Evolutionary conservation across 2,329 filamentous ascomycete species (phyloP).

Genomic region (Penicillium sp.): DNA sequence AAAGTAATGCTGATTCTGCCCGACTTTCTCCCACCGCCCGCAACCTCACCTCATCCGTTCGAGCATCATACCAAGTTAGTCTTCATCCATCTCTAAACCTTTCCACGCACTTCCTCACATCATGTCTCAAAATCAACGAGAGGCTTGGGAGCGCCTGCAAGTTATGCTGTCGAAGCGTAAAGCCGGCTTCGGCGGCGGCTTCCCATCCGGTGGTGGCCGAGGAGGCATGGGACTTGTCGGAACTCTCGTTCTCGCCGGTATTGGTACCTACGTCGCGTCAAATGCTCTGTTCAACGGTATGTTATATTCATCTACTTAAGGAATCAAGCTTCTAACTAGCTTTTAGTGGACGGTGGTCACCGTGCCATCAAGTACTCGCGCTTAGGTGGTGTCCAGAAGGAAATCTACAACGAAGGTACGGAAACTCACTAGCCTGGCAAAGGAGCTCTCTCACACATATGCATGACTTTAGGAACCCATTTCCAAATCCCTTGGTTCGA

Average conservation of each 20-base stretch:
- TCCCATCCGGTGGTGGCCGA: constrained; percentile 48
- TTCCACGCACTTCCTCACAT: constrained; percentile 21
- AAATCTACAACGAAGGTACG: constrained; percentile 89
- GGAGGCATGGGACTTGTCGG: constrained; percentile 49
- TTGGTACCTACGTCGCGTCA: constrained; percentile 35
- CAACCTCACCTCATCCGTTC: constrained; percentile 21
- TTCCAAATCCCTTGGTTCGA: constrained; percentile 94
- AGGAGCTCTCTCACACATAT: constrained; percentile 7
- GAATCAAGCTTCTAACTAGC: constrained; percentile 10
- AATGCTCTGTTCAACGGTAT: constrained; percentile 62
- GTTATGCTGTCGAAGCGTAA: constrained; percentile 49
- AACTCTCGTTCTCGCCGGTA: constrained; percentile 45
- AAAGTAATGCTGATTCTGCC: constrained; percentile 19
- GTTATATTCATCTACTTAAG: constrained; percentile 2
- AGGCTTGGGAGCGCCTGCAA: constrained; percentile 59
- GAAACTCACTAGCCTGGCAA: neutral
- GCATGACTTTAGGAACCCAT: constrained; percentile 62
- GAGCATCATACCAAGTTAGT: constrained; percentile 16
- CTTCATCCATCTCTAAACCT: constrained; percentile 16
- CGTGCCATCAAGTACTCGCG: constrained; percentile 97
- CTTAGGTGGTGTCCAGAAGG: constrained; percentile 82
- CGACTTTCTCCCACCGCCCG: constrained; percentile 24
- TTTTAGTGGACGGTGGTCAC: constrained; percentile 84
- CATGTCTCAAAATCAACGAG: constrained; percentile 51
- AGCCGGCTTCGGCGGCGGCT: constrained; percentile 34